Base-by-base conservation (phyloP, 164 flowering plant species). In the Chimonanthus praecox region DNA sequence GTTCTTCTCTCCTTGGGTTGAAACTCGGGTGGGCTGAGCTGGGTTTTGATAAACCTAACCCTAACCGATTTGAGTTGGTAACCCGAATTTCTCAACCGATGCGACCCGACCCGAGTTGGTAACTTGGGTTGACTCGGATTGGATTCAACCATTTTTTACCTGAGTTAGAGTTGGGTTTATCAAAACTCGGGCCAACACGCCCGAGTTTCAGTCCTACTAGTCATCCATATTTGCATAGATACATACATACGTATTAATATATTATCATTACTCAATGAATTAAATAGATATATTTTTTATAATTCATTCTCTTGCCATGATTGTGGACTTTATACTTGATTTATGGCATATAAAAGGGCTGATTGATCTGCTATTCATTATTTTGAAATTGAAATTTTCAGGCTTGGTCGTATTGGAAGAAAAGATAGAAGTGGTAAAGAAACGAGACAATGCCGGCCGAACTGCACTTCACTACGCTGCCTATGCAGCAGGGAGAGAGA, bases 381-480 rank as follows among this genome's bases (percentile, higher is more conserved):
- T 65, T 65, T 43, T 11, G 8, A 46, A 4, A 65, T 33, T 65
- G 68, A 5, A 33, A 7, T 67, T 51, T n/a, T 18, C 16, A 7
- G 7, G 47, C 49, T 10, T 21, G 15, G 51, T 33, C 51, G 15
- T 9, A 47, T 5, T 3, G 63, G 9, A 58, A 43, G 64, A 58
- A 58, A 15, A 46, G 33, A 8, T 4, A 3, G 11, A 58, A 3
- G 45, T 58, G 13, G 47, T 60, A 33, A 58, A 50, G 7, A 43
- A 13, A 7, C 43, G 9, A 45, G 73, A 71, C 65, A 60, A n/a
- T 4, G 15, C 11, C 8, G 48, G 64, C 33, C 63, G 73, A 60
- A 58, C 73, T 15, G 73, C 65, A 47, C 73, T 71, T 71, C 73
- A 71, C 65, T 46, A 58, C 10, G 73, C 73, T 44, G 63, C 73